phyloP scores from a whole-genome alignment of 2,329 filamentous ascomycete species.

The Gnomoniopsis smithogilvyi region DNA sequence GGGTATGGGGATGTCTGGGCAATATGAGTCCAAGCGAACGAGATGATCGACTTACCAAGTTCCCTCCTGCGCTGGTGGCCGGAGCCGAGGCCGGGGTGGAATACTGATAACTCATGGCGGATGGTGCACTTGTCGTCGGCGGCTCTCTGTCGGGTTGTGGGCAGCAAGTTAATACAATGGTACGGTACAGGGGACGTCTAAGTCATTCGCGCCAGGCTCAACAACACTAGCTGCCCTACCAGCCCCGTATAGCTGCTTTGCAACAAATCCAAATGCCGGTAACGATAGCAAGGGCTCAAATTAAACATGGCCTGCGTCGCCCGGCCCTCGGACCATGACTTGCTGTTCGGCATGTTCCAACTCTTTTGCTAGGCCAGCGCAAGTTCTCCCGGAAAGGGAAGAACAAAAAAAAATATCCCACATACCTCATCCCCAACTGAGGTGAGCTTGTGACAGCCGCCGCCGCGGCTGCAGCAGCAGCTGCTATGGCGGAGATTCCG shows the following conservation, averaged over 20 bases:
- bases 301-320: too few species aligned
- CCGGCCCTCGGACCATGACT: too few species aligned
- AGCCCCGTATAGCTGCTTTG: too few species aligned
- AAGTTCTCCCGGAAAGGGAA: neutral
- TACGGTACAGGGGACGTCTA: too few species aligned
- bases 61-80: slow-evolving; percentile 35
- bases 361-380: too few species aligned
- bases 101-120: slow-evolving; percentile 6
- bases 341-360: too few species aligned
- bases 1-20: neutral
- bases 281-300: too few species aligned
- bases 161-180: neutral
- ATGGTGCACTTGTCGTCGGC: slow-evolving; percentile 21
- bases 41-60: slow-evolving; percentile 33
- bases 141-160: slow-evolving; percentile 18
- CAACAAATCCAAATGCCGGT: too few species aligned
- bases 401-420: slow-evolving; percentile 8
- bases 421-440: slow-evolving; percentile 42
- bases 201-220: neutral
- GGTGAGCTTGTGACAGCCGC: slow-evolving; percentile 33
- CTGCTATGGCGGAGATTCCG: slow-evolving; percentile 42
- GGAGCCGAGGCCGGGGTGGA: slow-evolving; percentile 30
- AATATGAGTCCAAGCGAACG: neutral
- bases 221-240: neutral
- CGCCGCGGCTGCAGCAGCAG: slow-evolving; percentile 26